These are phyloP conservation scores for Begonia loranthoides DNA, from an alignment of 306 rosid genomes.

Conservation along the genomic window DNA sequence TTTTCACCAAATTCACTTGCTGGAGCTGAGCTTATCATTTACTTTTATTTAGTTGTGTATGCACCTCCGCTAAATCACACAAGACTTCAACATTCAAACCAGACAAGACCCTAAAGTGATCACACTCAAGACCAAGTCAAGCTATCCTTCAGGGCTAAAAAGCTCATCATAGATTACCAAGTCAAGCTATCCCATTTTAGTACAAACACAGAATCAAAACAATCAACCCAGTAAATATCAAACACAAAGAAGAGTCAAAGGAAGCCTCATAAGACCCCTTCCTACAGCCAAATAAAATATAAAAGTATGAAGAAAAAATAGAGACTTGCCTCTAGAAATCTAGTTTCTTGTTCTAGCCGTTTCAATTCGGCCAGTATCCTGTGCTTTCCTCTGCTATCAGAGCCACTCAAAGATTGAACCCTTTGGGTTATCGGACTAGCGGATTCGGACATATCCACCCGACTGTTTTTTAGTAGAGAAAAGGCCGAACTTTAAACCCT, in stretches of 20 bases:
- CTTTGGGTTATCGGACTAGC: slow-evolving; percentile 41
- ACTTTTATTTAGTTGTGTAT: too few relatives aligned
- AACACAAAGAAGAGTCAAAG: neutral
- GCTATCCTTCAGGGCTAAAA: too few relatives aligned
- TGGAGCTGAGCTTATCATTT: too few relatives aligned
- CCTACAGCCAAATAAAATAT: too few relatives aligned
- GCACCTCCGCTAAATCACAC: too few relatives aligned
- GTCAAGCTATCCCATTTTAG: neutral
- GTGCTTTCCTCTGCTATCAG: slow-evolving; percentile 88
- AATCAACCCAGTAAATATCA: neutral
- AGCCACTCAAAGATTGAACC: slow-evolving; percentile 51
- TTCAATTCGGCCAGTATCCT: slow-evolving; percentile 83
- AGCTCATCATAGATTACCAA: slow-evolving; percentile 6
- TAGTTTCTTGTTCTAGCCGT: slow-evolving; percentile 83
- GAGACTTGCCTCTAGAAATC: slow-evolving; percentile 66
- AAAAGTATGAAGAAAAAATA: slow-evolving; percentile 6
- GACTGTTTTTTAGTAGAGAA: slow-evolving; percentile 29
- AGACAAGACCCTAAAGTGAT: too few relatives aligned
- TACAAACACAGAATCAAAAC: neutral
- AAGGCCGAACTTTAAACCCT: slow-evolving; percentile 2
- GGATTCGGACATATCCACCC: slow-evolving; percentile 49
- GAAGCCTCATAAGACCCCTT: too few relatives aligned
- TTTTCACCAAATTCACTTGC: too few relatives aligned
- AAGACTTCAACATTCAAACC: too few relatives aligned
- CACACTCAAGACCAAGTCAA: too few relatives aligned